Conservation (phyloP, 2,329 filamentous ascomycete species). For the Ceratocystis alfenasii region DNA sequence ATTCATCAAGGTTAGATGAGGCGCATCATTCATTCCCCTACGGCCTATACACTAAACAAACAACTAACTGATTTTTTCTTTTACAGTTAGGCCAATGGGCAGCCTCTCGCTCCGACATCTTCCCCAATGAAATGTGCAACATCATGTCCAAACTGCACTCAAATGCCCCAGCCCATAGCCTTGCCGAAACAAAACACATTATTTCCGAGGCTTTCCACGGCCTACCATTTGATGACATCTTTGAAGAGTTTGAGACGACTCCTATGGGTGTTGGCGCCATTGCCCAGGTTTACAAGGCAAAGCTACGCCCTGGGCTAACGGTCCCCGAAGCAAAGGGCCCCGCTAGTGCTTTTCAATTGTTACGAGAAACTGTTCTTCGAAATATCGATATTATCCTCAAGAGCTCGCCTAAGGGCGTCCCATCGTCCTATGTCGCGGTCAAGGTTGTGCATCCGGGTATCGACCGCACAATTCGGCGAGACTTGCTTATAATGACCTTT, state of each 20-base stretch:
- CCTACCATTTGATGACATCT: slow-evolving; percentile 74
- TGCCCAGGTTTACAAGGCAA: slow-evolving; percentile 94
- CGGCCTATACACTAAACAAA: background rate
- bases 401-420: slow-evolving; percentile 70
- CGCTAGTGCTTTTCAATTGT: slow-evolving; percentile 21
- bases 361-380: slow-evolving; percentile 45
- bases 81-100: slow-evolving; percentile 91
- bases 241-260: slow-evolving; percentile 83
- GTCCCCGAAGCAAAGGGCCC: slow-evolving; percentile 29
- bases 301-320: slow-evolving; percentile 64
- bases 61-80: background rate
- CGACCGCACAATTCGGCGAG: slow-evolving; percentile 78
- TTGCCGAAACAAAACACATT: slow-evolving; percentile 65
- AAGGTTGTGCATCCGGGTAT: slow-evolving; percentile 92
- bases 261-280: slow-evolving; percentile 92
- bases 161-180: slow-evolving; percentile 80
- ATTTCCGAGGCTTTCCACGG: slow-evolving; percentile 74
- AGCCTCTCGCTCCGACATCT: slow-evolving; percentile 89
- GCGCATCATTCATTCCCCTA: background rate
- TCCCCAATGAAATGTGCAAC: slow-evolving; percentile 80
- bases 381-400: slow-evolving; percentile 82
- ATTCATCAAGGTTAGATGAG: slow-evolving; percentile 70
- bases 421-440: slow-evolving; percentile 84
- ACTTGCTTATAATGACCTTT: slow-evolving; percentile 85
- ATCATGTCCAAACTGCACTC: slow-evolving; percentile 94